These are phyloP conservation scores for Colletotrichum orchidophilum DNA, from an alignment of 2,329 filamentous ascomycete species.

Conservation along the genomic window DNA sequence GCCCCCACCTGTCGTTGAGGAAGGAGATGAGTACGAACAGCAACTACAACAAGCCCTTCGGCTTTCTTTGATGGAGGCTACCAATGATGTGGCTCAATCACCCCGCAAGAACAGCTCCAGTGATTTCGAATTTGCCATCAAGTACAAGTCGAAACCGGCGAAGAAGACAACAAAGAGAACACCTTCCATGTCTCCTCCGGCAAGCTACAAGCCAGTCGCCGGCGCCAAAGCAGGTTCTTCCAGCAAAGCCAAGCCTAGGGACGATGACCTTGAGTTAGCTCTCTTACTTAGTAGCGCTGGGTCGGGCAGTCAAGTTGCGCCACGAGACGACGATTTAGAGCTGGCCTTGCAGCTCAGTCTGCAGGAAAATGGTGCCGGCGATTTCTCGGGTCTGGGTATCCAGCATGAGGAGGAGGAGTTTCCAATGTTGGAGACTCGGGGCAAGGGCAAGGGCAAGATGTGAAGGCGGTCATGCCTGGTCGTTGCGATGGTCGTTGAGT, in stretches of 20 bases:
- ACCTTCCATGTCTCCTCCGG: constrained; percentile 46
- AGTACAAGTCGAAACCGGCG: constrained; percentile 52
- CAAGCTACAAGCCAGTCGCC: constrained; percentile 44
- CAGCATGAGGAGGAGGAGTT: constrained; percentile 47
- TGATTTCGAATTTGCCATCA: constrained; percentile 62
- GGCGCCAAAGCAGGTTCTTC: constrained; percentile 11
- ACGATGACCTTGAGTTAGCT: constrained; percentile 69
- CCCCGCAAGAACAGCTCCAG: constrained; percentile 55
- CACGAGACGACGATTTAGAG: constrained; percentile 66
- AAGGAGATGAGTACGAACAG: constrained; percentile 65
- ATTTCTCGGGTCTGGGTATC: constrained; percentile 43
- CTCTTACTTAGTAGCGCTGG: constrained; percentile 59
- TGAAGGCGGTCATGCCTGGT: background rate
- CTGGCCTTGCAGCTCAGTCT: constrained; percentile 66
- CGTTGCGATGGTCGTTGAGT: constrained; percentile 22
- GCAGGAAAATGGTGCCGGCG: constrained; percentile 28
- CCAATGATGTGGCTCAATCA: constrained; percentile 57
- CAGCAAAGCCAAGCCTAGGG: constrained; percentile 40
- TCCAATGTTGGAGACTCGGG: constrained; percentile 49
- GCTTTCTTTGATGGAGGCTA: constrained; percentile 66
- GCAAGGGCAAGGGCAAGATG: constrained; percentile 55
- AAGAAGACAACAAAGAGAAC: constrained; percentile 51
- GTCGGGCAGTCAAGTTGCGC: constrained; percentile 62
- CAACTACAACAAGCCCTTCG: constrained; percentile 72
- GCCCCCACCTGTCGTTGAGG: constrained; percentile 45